phyloP scores from a whole-genome alignment of 768 basidiomycete species.

The Lactarius hengduanensis region DNA sequence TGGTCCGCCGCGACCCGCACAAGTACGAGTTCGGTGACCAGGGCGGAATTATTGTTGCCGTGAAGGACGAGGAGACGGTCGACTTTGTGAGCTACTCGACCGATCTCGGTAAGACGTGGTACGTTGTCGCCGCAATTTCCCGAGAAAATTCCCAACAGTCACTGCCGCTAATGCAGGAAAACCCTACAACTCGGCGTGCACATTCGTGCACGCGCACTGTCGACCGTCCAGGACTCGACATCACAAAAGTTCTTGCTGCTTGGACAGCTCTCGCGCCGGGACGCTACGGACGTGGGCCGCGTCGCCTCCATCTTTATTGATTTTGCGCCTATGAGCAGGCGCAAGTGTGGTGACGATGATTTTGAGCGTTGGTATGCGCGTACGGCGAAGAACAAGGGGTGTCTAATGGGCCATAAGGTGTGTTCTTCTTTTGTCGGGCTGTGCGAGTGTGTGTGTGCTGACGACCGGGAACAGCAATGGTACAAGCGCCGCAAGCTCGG shows the following conservation, averaged over 20 bases:
- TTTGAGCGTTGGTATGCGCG: slow-evolving; percentile 90
- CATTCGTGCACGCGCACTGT: slow-evolving; percentile 71
- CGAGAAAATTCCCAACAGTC: neutral
- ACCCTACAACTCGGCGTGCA: slow-evolving; percentile 66
- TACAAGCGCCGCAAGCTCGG: slow-evolving; percentile 80
- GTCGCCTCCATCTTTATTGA: slow-evolving; percentile 81
- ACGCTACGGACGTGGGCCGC: slow-evolving; percentile 53
- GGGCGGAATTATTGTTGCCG: slow-evolving; percentile 74
- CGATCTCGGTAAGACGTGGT: slow-evolving; percentile 85
- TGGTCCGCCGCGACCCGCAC: slow-evolving; percentile 71
- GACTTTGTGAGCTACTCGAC: slow-evolving; percentile 73
- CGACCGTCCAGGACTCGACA: slow-evolving; percentile 91
- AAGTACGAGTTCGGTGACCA: slow-evolving; percentile 97
- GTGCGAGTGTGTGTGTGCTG: neutral
- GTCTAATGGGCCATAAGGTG: slow-evolving; percentile 94
- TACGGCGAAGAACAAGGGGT: slow-evolving; percentile 57
- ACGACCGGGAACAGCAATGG: slow-evolving; percentile 76
- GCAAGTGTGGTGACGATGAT: slow-evolving; percentile 69
- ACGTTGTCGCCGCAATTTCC: slow-evolving; percentile 33
- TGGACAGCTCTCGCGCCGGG: slow-evolving; percentile 66
- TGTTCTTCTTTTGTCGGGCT: neutral
- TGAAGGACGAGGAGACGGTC: slow-evolving; percentile 81
- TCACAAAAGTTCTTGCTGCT: slow-evolving; percentile 94
- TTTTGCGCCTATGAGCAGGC: slow-evolving; percentile 64
- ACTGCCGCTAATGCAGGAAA: slow-evolving; percentile 48